Evolutionary conservation across 768 basidiomycete genomes (phyloP), one percentile per base, ranked within the genome.

Genomic region (Pisolithus albus): DNA sequence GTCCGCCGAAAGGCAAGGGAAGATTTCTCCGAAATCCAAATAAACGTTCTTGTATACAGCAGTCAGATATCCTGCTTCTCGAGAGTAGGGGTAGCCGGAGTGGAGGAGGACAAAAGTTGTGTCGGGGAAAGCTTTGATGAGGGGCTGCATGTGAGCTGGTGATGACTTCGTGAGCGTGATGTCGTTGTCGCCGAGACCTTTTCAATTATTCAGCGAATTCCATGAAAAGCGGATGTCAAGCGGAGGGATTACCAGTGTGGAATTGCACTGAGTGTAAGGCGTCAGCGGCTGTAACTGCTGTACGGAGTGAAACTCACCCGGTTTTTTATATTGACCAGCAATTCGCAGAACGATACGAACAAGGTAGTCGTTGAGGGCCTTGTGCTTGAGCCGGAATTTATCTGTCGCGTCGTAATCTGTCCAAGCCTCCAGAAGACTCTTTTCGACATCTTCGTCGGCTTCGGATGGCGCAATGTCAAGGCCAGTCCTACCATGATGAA

Each of bases 1-100:
- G 6, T 76, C 72, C 0, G 68, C 71, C 0, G 83, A 84, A 39
- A 90, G 69, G 50, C 79, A 70, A 0, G 86, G 86, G 54, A 88
- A 90, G 19, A 88, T 71, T 76, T 86, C 84, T 38, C 88, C 88
- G 62, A 90, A 86, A 64, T 91, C 88, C 42, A 89, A 70, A 59
- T 77, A 89, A 10, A 88, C 87, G 55, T 90, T 90, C 46, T 71
- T 61, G 56, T 88, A 88, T 10, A 84, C 78, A 0, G 86, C 71
- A 0, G 85, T 73, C 46, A 91, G 74, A 64, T 90, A 91, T 5
- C 84, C 86, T 6, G 86, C 87, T 52, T 91, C 88, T 39, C 83
- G 77, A 4, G 81, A 85, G 63, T 77, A 89, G 0, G 88, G 88
- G 59, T 90, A 91, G n/a, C 82, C 75, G 4, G 85, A 75, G 59